A percentile compares a stretch with the other conserved stretches of the same genome.
These are phyloP conservation scores for Fusarium torulosum DNA, from an alignment of 2,329 filamentous ascomycete species.

Conservation along the genomic window DNA sequence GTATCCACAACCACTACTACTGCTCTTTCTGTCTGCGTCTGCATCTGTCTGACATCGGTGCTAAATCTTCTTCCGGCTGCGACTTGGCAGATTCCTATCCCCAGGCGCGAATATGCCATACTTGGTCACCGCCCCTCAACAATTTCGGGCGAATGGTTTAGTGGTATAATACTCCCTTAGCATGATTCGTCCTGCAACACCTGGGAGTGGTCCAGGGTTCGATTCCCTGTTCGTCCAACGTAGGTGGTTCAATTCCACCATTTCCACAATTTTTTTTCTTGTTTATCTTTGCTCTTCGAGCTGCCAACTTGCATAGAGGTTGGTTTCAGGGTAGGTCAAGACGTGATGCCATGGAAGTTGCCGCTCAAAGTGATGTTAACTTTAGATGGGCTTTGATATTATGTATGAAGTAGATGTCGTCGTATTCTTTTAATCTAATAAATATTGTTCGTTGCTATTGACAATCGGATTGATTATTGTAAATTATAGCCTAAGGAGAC, in stretches of 20 bases:
- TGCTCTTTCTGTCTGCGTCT: no score
- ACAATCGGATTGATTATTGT: neutral
- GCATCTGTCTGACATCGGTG: constrained; percentile 1
- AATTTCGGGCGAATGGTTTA: constrained; percentile 48
- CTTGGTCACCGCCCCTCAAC: neutral
- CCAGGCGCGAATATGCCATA: constrained; percentile 16
- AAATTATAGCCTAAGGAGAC: neutral
- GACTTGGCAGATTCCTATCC: neutral
- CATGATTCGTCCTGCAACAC: constrained; percentile 21
- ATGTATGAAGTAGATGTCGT: neutral
- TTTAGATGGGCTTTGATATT: neutral
- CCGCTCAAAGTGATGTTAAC: neutral
- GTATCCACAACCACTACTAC: neutral
- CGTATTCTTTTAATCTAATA: neutral
- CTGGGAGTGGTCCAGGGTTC: constrained; percentile 43
- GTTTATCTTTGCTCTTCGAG: neutral
- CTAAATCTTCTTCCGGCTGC: neutral
- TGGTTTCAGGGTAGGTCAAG: neutral
- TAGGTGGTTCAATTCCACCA: constrained; percentile 32
- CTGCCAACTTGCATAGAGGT: no score
- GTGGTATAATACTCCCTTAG: constrained; percentile 49
- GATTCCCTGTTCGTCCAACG: constrained; percentile 46
- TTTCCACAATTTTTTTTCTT: constrained; percentile 4
- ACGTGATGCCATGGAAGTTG: neutral
- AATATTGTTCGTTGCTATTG: neutral